Percentiles rank a stretch among this genome's conserved stretches.
Evolutionary conservation across 2,329 filamentous ascomycete genomes (phyloP).

Genomic region (Diaporthe vexans): DNA sequence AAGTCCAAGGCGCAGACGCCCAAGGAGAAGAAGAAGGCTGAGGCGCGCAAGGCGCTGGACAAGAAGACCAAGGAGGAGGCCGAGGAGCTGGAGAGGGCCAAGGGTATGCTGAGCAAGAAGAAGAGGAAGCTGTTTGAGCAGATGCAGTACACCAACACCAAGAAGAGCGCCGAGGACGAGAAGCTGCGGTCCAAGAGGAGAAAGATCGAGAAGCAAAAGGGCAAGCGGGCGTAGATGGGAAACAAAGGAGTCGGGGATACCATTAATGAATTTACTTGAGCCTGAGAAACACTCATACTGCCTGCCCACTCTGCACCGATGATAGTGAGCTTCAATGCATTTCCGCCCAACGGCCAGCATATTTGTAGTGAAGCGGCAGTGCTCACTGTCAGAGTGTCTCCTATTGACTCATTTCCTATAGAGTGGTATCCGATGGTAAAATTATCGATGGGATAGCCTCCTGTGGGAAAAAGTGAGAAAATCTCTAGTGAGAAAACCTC

Average conservation of each 20-base stretch:
- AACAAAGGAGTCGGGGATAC: conserved; percentile 44
- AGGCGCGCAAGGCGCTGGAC: conserved; percentile 76
- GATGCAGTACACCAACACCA: conserved; percentile 96
- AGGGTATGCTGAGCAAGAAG: conserved; percentile 98
- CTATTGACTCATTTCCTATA: too few relatives aligned
- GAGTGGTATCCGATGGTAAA: too few relatives aligned
- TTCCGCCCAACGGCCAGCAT: too few relatives aligned
- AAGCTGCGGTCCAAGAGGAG: conserved; percentile 90
- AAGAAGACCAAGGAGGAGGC: conserved; percentile 82
- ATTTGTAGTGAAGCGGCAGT: too few relatives aligned
- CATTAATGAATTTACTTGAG: conserved; percentile 43
- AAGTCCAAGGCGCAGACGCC: conserved; percentile 65
- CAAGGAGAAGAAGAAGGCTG: conserved; percentile 76
- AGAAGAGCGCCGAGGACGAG: conserved; percentile 91
- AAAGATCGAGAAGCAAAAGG: conserved; percentile 81
- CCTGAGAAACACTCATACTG: background rate
- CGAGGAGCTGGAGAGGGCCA: conserved; percentile 91
- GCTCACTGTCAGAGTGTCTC: too few relatives aligned
- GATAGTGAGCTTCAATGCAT: too few relatives aligned
- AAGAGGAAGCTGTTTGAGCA: conserved; percentile 98
- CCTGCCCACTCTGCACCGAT: too few relatives aligned
- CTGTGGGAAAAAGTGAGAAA: too few relatives aligned
- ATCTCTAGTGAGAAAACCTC: too few relatives aligned
- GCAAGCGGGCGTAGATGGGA: conserved; percentile 53
- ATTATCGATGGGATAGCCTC: too few relatives aligned